phyloP scores from a whole-genome alignment of 192 early-diverging fungal genomes.

The Oehlia diaphana region DNA sequence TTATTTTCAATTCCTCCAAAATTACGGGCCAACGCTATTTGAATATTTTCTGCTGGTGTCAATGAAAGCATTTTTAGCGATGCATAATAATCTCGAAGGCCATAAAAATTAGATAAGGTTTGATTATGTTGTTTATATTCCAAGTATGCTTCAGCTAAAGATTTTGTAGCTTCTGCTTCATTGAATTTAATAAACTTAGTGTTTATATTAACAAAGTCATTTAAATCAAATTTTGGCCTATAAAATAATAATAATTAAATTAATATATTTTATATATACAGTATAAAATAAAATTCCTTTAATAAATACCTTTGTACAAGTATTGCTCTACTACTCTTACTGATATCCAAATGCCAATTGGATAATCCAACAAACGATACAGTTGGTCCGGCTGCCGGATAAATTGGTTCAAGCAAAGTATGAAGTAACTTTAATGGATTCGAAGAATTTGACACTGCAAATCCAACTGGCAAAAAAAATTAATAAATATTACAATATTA shows the following conservation, averaged over 20 bases:
- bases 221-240: not conserved
- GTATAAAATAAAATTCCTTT: too few relatives aligned
- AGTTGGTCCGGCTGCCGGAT: not conserved
- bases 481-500: not conserved
- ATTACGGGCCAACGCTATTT: conserved; percentile 24
- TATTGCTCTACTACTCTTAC: conserved; percentile 26
- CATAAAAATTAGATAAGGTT: conserved; percentile 18
- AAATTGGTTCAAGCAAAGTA: conserved; percentile 21
- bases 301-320: conserved; percentile 12
- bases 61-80: not conserved
- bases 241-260: not conserved
- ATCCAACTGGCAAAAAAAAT: conserved; percentile 6
- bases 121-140: not conserved
- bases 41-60: not conserved
- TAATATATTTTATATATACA: too few relatives aligned
- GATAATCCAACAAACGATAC: conserved; percentile 28
- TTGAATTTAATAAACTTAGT: too few relatives aligned
- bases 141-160: not conserved
- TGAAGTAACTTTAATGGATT: conserved; percentile 30
- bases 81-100: not conserved
- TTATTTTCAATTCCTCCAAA: conserved; percentile 18
- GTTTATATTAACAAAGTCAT: not conserved
- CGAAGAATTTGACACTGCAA: not conserved
- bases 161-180: too few relatives aligned
- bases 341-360: conserved; percentile 29